Conservation (phyloP, 768 basidiomycete species). For the Termitomyces sp. region DNA sequence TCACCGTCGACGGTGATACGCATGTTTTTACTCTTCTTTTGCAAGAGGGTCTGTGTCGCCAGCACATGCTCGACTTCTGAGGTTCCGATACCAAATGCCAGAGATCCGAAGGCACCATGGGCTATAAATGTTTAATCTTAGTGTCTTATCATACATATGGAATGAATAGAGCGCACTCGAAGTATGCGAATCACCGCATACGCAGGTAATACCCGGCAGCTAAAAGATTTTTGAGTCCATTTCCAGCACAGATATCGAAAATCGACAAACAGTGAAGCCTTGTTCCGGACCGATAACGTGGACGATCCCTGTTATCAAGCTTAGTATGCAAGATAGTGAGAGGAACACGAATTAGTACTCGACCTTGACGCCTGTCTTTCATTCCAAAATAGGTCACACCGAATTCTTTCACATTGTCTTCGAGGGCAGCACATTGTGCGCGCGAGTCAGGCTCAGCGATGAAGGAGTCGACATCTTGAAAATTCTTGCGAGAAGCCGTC, state of each 20-base stretch:
- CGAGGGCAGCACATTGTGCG: constrained; percentile 77
- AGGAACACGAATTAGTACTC: constrained; percentile 6
- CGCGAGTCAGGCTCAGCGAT: constrained; percentile 84
- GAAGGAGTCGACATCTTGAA: constrained; percentile 66
- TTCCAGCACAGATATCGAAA: neutral
- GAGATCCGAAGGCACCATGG: constrained; percentile 89
- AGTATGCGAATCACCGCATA: constrained; percentile 93
- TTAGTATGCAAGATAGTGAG: constrained; percentile 3
- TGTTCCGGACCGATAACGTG: constrained; percentile 94
- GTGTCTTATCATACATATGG: neutral
- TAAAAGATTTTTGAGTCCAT: constrained; percentile 19
- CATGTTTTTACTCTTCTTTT: constrained; percentile 91
- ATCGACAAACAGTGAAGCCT: constrained; percentile 70
- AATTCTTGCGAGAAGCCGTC: constrained; percentile 72
- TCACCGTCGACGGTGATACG: constrained; percentile 84
- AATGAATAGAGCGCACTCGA: constrained; percentile 55
- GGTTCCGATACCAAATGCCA: constrained; percentile 92
- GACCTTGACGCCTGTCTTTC: constrained; percentile 85
- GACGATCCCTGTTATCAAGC: constrained; percentile 55
- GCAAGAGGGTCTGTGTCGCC: constrained; percentile 85
- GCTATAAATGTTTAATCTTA: constrained; percentile 36
- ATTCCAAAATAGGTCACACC: constrained; percentile 91
- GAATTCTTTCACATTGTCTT: constrained; percentile 89
- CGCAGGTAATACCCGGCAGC: constrained; percentile 78
- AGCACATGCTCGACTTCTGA: constrained; percentile 94